Evolutionary conservation across 352 stramenopile species (phyloP).

Genomic region (Globisporangium irregulare): DNA sequence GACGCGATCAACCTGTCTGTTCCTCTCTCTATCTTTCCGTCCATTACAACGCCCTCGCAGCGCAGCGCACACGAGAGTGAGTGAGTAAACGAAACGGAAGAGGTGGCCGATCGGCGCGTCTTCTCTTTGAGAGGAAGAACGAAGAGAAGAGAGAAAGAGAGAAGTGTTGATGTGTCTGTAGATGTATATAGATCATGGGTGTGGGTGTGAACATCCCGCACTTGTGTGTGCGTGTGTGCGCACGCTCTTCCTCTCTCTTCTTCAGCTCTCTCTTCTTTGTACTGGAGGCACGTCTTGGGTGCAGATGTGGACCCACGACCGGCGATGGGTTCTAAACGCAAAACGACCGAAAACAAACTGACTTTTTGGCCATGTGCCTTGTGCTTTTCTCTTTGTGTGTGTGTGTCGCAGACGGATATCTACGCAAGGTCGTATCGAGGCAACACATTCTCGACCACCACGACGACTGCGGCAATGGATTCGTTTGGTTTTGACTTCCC

Average conservation of each 20-base stretch:
- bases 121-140: neutral
- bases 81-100: neutral
- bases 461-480: slow-evolving; percentile 44
- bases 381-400: neutral
- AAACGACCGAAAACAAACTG: slow-evolving; percentile 3
- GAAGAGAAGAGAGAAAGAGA: neutral
- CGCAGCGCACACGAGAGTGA: neutral
- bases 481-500: slow-evolving; percentile 85
- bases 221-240: neutral
- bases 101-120: neutral
- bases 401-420: slow-evolving; percentile 5
- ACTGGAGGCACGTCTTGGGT: neutral
- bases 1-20: neutral
- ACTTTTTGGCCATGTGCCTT: neutral
- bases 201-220: neutral
- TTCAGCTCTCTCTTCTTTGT: neutral
- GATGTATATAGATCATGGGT: neutral
- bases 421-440: neutral
- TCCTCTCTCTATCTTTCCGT: neutral
- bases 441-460: slow-evolving; percentile 6
- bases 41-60: neutral
- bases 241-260: neutral
- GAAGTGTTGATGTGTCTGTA: neutral
- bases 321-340: neutral
- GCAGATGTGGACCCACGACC: slow-evolving; percentile 1